phyloP scores from a whole-genome alignment of 345 rosid genomes.

The Mercurialis annua region DNA sequence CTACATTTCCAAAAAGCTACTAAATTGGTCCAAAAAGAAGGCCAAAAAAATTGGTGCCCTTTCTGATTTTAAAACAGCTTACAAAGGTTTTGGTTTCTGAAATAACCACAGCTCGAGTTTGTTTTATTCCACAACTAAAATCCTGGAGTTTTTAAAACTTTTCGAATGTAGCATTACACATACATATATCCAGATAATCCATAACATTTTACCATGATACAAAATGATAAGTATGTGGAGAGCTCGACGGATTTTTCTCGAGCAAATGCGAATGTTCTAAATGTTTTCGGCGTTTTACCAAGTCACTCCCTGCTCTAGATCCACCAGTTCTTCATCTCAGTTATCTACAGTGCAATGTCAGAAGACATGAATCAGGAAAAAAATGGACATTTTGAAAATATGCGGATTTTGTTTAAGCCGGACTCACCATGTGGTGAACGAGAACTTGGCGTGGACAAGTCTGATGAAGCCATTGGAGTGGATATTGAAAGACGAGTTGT shows the following conservation, averaged over 20 bases:
- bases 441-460: conserved; percentile 38
- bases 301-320: not conserved
- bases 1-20: not conserved
- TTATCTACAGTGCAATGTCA: conserved; percentile 27
- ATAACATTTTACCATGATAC: not conserved
- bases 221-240: not conserved
- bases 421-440: conserved; percentile 44
- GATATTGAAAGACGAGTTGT: conserved; percentile 56
- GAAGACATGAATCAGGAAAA: conserved; percentile 4
- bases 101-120: conserved; percentile 8
- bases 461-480: conserved; percentile 47
- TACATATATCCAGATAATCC: conserved; percentile 12
- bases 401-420: not conserved
- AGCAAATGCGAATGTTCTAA: not conserved
- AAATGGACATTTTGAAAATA: not conserved
- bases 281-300: not conserved
- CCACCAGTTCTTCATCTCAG: conserved; percentile 12
- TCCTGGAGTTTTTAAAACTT: not conserved
- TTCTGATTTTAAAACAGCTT: not conserved
- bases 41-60: conserved; percentile 5
- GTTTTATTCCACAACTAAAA: conserved; percentile 18
- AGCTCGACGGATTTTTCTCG: not conserved
- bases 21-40: not conserved
- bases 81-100: not conserved
- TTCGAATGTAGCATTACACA: conserved; percentile 6